Evolutionary conservation across 169 alveolate species (phyloP), one percentile per base, ranked within the genome.

Genomic region (Sarcocystis neurona): DNA sequence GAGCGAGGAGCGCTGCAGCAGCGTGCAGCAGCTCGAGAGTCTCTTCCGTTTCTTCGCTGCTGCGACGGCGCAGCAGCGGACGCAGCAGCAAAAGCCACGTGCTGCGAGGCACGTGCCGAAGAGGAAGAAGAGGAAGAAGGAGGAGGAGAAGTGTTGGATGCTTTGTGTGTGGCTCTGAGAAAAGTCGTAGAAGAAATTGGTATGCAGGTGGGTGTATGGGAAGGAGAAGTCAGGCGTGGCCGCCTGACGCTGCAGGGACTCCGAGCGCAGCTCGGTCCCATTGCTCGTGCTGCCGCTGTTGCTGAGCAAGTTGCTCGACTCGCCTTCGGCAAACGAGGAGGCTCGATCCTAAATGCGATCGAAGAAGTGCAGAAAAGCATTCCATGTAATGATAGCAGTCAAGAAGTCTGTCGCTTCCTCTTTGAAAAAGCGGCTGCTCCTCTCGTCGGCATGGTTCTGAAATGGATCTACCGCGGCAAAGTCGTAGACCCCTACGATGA

Each of bases 241-340:
- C 75, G 75, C 34, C 75, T 63, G 75, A 63, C 75, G 44, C 75
- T 63, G 37, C 75, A 63, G 75, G 75, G 75, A 12, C 75, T 63
- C 12, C 39, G 75, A 1, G 75, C 75, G 44, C 75, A 63, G n/a
- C 75, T 63, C 37, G 75, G 75, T 37, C 75, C 75, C 37, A 43
- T 63, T 8, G 1, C 75, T 18, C 1, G 75, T 6, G 75, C 75
- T 20, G 8, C 32, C 37, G 75, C 46, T 10, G 75, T 63, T 41
- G 75, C 75, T 10, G 75, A 63, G 75, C 46, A 37, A 20, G 75
- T 63, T 41, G 75, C 32, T 18, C 75, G 75, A 20, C 46, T 30
- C 20, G 75, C 75, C 18, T 63, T 37, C 46, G 75, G 75, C 1
- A 15, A 15, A 43, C 75, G 75, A 8, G 75, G 75, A 1, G 75